Evolutionary conservation across 2,329 filamentous ascomycete genomes (phyloP).

Genomic region (Colletotrichum euphorbiae): DNA sequence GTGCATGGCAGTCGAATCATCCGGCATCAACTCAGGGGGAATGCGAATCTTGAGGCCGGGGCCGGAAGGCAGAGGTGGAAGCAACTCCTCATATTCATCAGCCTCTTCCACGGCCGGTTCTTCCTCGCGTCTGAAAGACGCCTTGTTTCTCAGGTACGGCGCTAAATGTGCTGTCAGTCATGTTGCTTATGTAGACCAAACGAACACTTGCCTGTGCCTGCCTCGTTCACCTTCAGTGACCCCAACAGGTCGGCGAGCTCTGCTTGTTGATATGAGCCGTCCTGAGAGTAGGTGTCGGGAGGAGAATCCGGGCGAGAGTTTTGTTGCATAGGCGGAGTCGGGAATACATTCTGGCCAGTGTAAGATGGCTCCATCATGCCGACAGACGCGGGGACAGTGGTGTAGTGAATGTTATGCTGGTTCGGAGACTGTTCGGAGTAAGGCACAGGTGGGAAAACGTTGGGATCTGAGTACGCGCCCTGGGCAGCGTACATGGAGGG

Average conservation of each 20-base stretch:
- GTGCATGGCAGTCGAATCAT: conserved; percentile 81
- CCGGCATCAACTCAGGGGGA: conserved; percentile 92
- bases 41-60: conserved; percentile 86
- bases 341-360: conserved; percentile 61
- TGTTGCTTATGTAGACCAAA: not conserved
- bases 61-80: conserved; percentile 76
- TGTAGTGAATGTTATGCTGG: conserved; percentile 65
- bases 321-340: conserved; percentile 63
- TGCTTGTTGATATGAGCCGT: conserved; percentile 72
- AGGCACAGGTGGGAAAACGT: conserved; percentile 59
- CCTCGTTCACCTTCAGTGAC: conserved; percentile 87
- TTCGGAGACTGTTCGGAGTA: conserved; percentile 58
- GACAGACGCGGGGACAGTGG: conserved; percentile 61
- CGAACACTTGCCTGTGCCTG: conserved; percentile 77
- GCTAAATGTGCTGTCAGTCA: conserved; percentile 61
- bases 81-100: conserved; percentile 77
- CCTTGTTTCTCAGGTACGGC: conserved; percentile 82
- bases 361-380: conserved; percentile 65
- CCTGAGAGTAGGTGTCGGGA: conserved; percentile 67
- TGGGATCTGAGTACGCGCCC: conserved; percentile 59
- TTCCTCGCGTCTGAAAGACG: conserved; percentile 62
- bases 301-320: conserved; percentile 55
- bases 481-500: conserved; percentile 61
- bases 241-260: conserved; percentile 86
- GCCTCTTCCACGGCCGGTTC: conserved; percentile 75